phyloP scores from a whole-genome alignment of 306 rosid genomes.

The Citrullus mucosospermus region DNA sequence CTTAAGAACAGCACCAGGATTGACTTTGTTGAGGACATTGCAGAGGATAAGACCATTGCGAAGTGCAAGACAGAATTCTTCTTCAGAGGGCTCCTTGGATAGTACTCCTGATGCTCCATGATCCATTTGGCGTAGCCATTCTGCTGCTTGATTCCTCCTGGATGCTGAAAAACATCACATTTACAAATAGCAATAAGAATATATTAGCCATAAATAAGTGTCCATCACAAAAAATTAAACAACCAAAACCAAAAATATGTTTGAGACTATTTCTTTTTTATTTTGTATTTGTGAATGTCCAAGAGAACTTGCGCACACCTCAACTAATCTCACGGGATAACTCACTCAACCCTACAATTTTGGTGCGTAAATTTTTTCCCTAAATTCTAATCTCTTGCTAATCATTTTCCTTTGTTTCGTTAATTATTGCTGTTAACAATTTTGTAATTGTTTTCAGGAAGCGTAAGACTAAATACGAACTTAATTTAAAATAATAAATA shows the following conservation, averaged over 20 bases:
- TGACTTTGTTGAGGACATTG: conserved; percentile 89
- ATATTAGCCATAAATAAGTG: neutral
- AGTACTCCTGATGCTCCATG: conserved; percentile 51
- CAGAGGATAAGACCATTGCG: conserved; percentile 94
- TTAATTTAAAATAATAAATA: neutral
- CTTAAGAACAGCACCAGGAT: conserved; percentile 86
- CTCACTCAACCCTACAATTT: too few relatives aligned
- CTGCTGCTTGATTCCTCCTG: conserved; percentile 80
- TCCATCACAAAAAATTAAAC: neutral
- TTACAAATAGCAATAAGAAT: neutral
- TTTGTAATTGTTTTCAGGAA: neutral
- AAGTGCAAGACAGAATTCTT: conserved; percentile 75
- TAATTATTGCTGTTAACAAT: neutral
- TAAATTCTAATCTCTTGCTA: neutral
- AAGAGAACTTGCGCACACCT: too few relatives aligned
- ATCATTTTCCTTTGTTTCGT: neutral
- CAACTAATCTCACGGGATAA: too few relatives aligned
- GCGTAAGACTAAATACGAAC: neutral
- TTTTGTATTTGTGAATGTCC: too few relatives aligned
- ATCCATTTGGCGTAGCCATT: conserved; percentile 94
- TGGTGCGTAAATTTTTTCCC: neutral
- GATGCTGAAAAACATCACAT: conserved; percentile 25
- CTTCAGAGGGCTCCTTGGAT: conserved; percentile 67
- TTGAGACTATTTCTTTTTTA: neutral
- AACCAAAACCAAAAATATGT: neutral